Evolutionary conservation across 108 stramenopile species (phyloP).

Genomic region (Pseudonitzschia pungens): DNA sequence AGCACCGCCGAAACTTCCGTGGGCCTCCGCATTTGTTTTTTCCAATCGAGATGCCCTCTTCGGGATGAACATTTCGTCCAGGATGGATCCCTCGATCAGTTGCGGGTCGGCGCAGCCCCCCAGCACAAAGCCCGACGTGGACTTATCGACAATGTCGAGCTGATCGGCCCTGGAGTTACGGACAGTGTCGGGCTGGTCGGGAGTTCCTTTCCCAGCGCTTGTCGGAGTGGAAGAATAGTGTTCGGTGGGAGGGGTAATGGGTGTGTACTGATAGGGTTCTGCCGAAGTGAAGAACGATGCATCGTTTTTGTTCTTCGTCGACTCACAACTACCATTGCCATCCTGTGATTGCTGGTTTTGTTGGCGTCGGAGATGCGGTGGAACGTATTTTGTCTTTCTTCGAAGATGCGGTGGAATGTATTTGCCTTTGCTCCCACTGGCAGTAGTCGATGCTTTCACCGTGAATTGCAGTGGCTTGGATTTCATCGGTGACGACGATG

Average conservation of each 20-base stretch:
- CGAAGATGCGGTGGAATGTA: constrained; percentile 16
- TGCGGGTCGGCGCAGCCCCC: constrained; percentile 85
- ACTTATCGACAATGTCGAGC: constrained; percentile 9
- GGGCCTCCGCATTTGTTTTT: constrained; percentile 33
- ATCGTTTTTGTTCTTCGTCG: too few relatives aligned
- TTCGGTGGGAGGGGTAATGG: too few relatives aligned
- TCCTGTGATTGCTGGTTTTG: neutral
- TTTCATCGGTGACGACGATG: too few relatives aligned
- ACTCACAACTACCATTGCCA: too few relatives aligned
- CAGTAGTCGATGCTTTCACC: too few relatives aligned
- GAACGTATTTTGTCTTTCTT: constrained; percentile 40
- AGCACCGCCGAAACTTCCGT: constrained; percentile 35
- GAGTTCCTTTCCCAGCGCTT: neutral
- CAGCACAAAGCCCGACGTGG: constrained; percentile 27
- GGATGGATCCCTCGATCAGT: constrained; percentile 56
- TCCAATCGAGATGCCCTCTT: constrained; percentile 55
- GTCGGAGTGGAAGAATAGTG: too few relatives aligned
- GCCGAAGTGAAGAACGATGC: too few relatives aligned
- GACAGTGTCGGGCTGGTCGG: neutral
- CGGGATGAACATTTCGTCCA: constrained; percentile 54
- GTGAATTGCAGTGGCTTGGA: too few relatives aligned
- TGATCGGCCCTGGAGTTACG: neutral
- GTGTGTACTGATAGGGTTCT: too few relatives aligned
- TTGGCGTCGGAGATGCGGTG: constrained; percentile 52
- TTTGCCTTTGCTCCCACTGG: too few relatives aligned